Evolutionary conservation across 2,329 filamentous ascomycete species (phyloP), one percentile per base, ranked within the genome.

Genomic region (Penicillium sp.): DNA sequence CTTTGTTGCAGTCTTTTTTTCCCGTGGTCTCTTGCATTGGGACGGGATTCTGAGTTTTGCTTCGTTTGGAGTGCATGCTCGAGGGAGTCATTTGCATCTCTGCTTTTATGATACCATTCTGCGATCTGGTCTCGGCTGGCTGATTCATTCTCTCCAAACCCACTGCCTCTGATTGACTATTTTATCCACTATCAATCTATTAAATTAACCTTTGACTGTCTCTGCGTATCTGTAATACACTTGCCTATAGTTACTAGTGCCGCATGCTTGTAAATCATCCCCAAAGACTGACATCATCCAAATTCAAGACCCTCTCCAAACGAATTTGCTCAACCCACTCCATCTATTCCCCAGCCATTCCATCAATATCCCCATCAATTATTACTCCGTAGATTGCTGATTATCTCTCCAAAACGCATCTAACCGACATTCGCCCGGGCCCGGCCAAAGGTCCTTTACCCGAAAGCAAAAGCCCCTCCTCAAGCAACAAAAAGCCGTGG

Each of bases 51-150:
- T 65, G 67, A 52, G 64, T 65, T 61, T 50, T 56, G 56, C 50
- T 47, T 61, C 30, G 52, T 58, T 54, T 60, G 63, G 66, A 63
- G 64, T 65, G 61, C 60, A 58, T 60, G 66, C 67, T 69, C 69
- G 63, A 64, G 59, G 71, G 70, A 67, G 67, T 71, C 63, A 64
- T 67, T 61, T 67, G 66, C 68, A 67, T 66, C 60, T 67, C 63
- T 67, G 61, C 58, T 72, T 74, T 73, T 64, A 73, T 75, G 74
- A 76, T 76, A 76, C 74, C 74, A 76, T 75, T 73, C 69, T 68
- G 73, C 73, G 73, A 61, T 56, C 53, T 57, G 49, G 57, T 64
- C 61, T 31, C 59, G 60, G 60, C 61, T 67, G 65, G 66, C 64
- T 69, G 59, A 68, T 67, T 68, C 64, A n/a, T 60, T 69, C 65